Conservation (phyloP, 1,139 yeast species). For the Saccharomyces hybrid region DNA sequence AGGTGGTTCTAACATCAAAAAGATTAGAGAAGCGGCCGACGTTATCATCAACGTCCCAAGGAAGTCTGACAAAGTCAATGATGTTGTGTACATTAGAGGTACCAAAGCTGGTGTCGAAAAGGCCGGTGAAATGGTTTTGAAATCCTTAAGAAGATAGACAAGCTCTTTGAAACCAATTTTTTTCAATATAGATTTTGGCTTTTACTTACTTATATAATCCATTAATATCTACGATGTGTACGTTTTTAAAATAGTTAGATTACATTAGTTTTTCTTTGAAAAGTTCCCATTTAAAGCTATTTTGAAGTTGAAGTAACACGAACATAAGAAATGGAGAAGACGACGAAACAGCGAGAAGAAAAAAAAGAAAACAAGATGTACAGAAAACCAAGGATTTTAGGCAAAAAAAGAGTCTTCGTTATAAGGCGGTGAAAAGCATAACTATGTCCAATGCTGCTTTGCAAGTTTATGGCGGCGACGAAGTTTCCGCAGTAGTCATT, state of each 20-base stretch:
- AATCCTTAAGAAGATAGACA: constrained; percentile 15
- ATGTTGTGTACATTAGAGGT: constrained; percentile 40
- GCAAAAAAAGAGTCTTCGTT: not conserved
- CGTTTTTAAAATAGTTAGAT: not conserved
- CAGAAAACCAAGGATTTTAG: too few species aligned
- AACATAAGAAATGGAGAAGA: not conserved
- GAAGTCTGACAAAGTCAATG: constrained; percentile 41
- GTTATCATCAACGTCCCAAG: constrained; percentile 60
- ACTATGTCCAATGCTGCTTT: constrained; percentile 29
- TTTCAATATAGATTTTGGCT: not conserved
- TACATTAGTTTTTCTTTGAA: not conserved
- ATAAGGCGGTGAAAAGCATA: not conserved
- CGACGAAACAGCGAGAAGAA: not conserved
- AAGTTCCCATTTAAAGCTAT: not conserved
- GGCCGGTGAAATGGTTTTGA: constrained; percentile 35
- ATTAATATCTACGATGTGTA: constrained; percentile 1
- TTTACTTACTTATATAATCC: not conserved
- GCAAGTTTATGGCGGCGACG: constrained; percentile 61
- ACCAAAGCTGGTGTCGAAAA: constrained; percentile 34
- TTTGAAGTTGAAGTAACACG: not conserved
- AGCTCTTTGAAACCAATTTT: not conserved
- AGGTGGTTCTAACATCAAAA: constrained; percentile 58
- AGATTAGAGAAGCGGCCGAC: constrained; percentile 50
- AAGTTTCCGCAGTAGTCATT: constrained; percentile 80
- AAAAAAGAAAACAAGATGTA: not conserved